Base-by-base conservation (phyloP, 2,329 filamentous ascomycete species). In the Aspergillus sp. region DNA sequence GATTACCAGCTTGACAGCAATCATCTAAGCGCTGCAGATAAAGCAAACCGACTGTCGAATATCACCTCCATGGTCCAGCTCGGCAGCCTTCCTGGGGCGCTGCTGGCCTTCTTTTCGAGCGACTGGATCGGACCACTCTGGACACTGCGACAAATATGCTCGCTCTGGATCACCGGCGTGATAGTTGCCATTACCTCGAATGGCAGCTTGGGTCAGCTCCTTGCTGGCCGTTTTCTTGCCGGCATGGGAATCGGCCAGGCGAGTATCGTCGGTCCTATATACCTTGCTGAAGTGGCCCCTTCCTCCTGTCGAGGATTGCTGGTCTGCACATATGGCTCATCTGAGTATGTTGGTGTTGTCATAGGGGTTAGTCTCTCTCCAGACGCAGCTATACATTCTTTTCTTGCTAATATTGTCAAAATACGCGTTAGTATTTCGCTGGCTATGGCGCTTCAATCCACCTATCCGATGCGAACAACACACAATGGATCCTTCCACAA, bases 241-340 rank as follows among this genome's bases (percentile, higher is more conserved):
- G 71, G 71, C 2, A 45, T 74, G 6, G 70, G 71, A 1, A 67
- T 72, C 33, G 70, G 71, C 9, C 66, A 73, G 50, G 86, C 90
- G 1, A 91, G 91, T 0, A 92, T 96, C 24, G 89, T 96, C 27
- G 91, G 93, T 2, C 93, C 93, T 0, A 82, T 96, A 6, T 96
- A 96, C 78, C 91, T 96, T 67, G 91, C 89, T 51, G 93, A 96
- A 73, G 83, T 96, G 24, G 86, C 91, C 0, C 91, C 92, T 1
- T 84, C 84, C 0, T 30, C 27, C 8, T 30, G 9, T 30, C 27
- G 27, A 30, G 27, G 27, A 11, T 30, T 30, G 9, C 27, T 30
- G 27, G 27, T 30, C 6, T 56, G 55, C 12, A 45, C 64, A 2
- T 67, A 63, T 53, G 61, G 59, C 2, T 54, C 60, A 20, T 65